A percentile compares a stretch with the other conserved stretches of the same genome.
phyloP scores from a whole-genome alignment of 1,284 basidiomycete genomes.

The Ustilago xerochloae region DNA sequence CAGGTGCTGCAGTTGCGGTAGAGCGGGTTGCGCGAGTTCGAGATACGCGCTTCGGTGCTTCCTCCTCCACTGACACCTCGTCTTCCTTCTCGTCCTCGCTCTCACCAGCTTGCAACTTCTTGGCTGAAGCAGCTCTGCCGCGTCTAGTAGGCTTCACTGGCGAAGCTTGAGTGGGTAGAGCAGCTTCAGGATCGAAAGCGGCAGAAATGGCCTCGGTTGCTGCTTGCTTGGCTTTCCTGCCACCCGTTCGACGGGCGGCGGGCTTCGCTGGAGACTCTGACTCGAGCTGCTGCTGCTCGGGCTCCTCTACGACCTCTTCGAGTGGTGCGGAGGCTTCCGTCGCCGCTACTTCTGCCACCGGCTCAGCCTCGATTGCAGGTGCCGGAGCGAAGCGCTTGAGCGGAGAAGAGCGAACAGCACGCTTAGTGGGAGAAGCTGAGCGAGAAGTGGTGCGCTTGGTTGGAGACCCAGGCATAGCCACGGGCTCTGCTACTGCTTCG shows the following conservation, averaged over 20 bases:
- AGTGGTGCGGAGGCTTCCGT: background rate
- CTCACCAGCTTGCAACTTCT: background rate
- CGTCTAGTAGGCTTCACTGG: slow-evolving; percentile 20
- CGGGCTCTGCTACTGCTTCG: background rate
- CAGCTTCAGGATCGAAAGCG: background rate
- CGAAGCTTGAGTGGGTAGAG: background rate
- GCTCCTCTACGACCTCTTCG: background rate
- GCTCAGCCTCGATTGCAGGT: background rate
- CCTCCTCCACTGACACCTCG: slow-evolving; percentile 2
- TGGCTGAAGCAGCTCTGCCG: slow-evolving; percentile 1
- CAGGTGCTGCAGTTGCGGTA: background rate
- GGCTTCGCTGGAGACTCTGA: slow-evolving; percentile 20
- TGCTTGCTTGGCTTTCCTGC: slow-evolving; percentile 26
- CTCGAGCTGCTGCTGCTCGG: background rate
- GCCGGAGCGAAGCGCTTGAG: slow-evolving; percentile 17
- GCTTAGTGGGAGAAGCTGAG: slow-evolving; percentile 30
- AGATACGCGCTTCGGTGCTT: slow-evolving; percentile 17
- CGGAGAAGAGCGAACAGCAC: slow-evolving; percentile 24
- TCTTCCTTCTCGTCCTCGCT: background rate
- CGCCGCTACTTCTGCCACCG: background rate
- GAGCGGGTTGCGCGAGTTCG: slow-evolving; percentile 15
- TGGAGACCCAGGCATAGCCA: too few relatives aligned
- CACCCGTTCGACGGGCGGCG: slow-evolving; percentile 16
- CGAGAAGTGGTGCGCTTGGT: slow-evolving; percentile 11
- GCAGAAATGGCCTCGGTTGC: slow-evolving; percentile 24